Conservation (phyloP, 768 basidiomycete species). For the Amanita pallidorosea region DNA sequence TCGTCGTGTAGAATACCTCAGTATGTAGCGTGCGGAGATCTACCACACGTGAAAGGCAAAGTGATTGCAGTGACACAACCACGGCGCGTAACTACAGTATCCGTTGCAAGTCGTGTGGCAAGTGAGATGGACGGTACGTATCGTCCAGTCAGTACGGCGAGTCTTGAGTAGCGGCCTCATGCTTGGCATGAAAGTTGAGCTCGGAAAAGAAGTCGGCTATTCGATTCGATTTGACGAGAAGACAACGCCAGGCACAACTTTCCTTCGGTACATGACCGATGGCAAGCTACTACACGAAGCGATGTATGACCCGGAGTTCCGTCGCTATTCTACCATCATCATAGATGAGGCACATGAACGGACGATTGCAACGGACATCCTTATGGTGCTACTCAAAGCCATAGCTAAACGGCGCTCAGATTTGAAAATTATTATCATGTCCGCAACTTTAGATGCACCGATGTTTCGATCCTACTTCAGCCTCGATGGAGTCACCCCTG, state of each 20-base stretch:
- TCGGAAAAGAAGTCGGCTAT: constrained; percentile 69
- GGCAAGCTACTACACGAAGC: constrained; percentile 88
- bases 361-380: constrained; percentile 83
- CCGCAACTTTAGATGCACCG: constrained; percentile 79
- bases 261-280: constrained; percentile 93
- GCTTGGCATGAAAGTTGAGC: constrained; percentile 40
- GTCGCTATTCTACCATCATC: constrained; percentile 87
- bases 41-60: background rate
- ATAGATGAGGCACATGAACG: constrained; percentile 91
- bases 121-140: constrained; percentile 64
- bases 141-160: background rate
- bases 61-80: background rate
- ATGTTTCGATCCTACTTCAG: constrained; percentile 86
- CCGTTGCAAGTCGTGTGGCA: background rate
- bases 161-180: background rate
- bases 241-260: constrained; percentile 70
- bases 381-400: constrained; percentile 81
- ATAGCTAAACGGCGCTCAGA: constrained; percentile 64
- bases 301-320: constrained; percentile 79
- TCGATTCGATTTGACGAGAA: constrained; percentile 73
- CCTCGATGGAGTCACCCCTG: constrained; percentile 22
- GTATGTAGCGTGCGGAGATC: background rate
- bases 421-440: constrained; percentile 89
- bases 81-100: background rate
- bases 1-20: background rate